Conservation (phyloP, 106 monocot species). For the Posidonia australis region DNA sequence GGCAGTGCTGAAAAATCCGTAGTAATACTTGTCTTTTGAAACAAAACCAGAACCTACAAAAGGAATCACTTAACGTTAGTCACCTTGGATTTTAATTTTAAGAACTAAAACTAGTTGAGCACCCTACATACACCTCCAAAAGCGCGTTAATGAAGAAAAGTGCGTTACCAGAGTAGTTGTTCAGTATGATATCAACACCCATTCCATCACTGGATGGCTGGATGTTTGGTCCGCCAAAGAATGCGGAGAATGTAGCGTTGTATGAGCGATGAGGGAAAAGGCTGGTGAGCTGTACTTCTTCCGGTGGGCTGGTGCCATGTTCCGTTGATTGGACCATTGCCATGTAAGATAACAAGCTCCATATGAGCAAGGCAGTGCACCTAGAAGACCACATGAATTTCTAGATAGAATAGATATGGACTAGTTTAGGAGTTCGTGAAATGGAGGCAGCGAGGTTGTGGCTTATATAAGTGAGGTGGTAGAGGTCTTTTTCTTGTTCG, state of each 20-base stretch:
- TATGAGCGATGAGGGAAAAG: conserved; percentile 17
- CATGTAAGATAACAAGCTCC: background rate
- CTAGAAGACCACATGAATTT: no score
- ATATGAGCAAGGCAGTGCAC: background rate
- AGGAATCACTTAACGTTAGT: no score
- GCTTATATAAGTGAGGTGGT: no score
- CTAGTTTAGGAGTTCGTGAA: no score
- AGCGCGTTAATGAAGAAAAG: background rate
- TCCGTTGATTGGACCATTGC: background rate
- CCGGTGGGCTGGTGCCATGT: conserved; percentile 14
- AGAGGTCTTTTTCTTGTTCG: no score
- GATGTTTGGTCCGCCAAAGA: conserved; percentile 23
- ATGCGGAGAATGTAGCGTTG: conserved; percentile 7
- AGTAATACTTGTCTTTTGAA: conserved; percentile 22
- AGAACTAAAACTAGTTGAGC: background rate
- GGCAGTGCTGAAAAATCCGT: conserved; percentile 49
- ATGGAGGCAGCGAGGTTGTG: no score
- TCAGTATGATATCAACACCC: conserved; percentile 14
- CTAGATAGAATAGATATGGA: no score
- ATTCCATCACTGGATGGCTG: conserved; percentile 15
- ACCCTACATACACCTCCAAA: conserved; percentile 3
- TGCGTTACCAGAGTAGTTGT: conserved; percentile 14
- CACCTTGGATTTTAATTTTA: background rate
- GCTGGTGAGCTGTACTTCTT: conserved; percentile 3
- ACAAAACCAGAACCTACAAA: conserved; percentile 31